These are phyloP conservation scores for Ceratocystiopsis sp. DNA, from an alignment of 2,329 filamentous ascomycete species.

Conservation along the genomic window DNA sequence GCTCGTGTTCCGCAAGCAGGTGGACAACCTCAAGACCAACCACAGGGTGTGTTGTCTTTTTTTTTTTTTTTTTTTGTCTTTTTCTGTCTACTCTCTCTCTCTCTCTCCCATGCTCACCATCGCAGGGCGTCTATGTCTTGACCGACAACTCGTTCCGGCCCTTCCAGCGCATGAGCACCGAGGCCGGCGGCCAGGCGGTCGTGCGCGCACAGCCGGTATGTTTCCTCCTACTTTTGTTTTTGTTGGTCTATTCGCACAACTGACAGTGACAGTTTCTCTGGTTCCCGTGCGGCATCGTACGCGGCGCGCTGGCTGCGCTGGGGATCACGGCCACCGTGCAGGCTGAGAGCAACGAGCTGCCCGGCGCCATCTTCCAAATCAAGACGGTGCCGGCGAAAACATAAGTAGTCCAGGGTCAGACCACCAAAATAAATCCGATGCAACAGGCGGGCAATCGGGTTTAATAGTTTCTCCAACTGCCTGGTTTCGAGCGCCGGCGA, in stretches of 20 bases:
- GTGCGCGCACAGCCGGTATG: conserved; percentile 62
- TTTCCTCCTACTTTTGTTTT: conserved; percentile 8
- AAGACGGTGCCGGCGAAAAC: conserved; percentile 59
- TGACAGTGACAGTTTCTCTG: conserved; percentile 49
- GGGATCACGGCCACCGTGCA: conserved; percentile 84
- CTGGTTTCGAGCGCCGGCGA: too few relatives aligned
- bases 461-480: too few relatives aligned
- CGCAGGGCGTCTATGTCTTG: conserved; percentile 78
- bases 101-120: conserved; percentile 2
- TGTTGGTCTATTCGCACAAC: background rate
- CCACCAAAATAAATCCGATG: too few relatives aligned
- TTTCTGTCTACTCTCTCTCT: background rate
- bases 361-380: conserved; percentile 86
- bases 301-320: conserved; percentile 80
- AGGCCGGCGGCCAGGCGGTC: conserved; percentile 56
- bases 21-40: conserved; percentile 97
- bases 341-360: conserved; percentile 75
- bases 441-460: too few relatives aligned
- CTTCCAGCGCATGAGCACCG: conserved; percentile 75
- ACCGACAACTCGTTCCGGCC: conserved; percentile 88
- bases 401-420: conserved; percentile 17
- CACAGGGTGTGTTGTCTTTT: conserved; percentile 44
- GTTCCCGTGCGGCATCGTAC: conserved; percentile 86
- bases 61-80: background rate
- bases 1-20: conserved; percentile 85